Evolutionary conservation across 768 basidiomycete species (phyloP).

Genomic region (Arthromyces matolae): DNA sequence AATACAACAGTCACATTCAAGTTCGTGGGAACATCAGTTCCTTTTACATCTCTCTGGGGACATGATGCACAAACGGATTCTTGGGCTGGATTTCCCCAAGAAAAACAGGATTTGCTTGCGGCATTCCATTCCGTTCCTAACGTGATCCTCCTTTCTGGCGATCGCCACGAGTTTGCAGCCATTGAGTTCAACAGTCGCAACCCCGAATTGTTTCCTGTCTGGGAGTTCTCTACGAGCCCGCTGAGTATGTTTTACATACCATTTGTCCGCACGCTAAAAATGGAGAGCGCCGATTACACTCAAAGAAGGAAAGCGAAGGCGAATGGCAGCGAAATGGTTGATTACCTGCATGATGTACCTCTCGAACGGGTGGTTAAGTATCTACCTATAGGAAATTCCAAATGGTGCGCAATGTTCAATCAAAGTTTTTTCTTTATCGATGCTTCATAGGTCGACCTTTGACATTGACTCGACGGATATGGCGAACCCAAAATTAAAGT

Average conservation of each 20-base stretch:
- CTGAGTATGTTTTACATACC: conserved; percentile 70
- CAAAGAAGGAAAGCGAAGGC: conserved; percentile 28
- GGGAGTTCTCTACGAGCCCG: conserved; percentile 69
- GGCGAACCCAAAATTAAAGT: conserved; percentile 44
- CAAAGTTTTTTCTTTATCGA: not conserved
- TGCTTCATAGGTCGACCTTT: conserved; percentile 52
- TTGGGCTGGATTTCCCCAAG: conserved; percentile 62
- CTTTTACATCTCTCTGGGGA: conserved; percentile 71
- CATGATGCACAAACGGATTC: conserved; percentile 60
- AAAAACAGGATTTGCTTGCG: conserved; percentile 55
- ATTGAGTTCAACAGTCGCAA: conserved; percentile 51
- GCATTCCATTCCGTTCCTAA: conserved; percentile 66
- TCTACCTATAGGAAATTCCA: conserved; percentile 60
- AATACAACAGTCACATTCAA: conserved; percentile 74
- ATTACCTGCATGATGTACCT: conserved; percentile 38
- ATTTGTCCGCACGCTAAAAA: conserved; percentile 48
- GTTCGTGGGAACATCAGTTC: conserved; percentile 71
- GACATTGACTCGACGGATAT: conserved; percentile 63
- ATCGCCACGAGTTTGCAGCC: conserved; percentile 77
- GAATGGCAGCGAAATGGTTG: conserved; percentile 21
- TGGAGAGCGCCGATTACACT: conserved; percentile 42
- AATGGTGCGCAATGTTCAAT: conserved; percentile 43
- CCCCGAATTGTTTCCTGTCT: conserved; percentile 36
- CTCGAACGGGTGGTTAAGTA: conserved; percentile 56
- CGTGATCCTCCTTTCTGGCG: conserved; percentile 65